These are phyloP conservation scores for Pseudopithomyces maydicus DNA, from an alignment of 2,329 filamentous ascomycete species.

Conservation along the genomic window DNA sequence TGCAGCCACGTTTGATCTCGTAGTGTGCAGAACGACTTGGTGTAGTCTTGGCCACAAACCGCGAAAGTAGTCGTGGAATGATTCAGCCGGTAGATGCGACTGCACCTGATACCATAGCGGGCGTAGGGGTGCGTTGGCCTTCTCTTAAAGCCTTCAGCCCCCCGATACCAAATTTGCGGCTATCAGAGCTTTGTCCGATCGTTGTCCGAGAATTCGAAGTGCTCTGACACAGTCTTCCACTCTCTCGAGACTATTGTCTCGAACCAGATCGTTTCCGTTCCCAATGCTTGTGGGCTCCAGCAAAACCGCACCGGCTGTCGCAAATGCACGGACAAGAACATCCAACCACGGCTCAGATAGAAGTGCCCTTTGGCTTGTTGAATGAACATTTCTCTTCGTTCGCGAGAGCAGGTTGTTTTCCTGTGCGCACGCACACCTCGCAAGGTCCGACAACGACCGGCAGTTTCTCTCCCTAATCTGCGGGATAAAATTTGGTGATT, in stretches of 20 bases:
- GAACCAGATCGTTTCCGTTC: conserved; percentile 7
- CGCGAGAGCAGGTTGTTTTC: conserved; percentile 31
- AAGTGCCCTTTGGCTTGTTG: conserved; percentile 60
- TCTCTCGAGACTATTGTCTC: conserved; percentile 40
- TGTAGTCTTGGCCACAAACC: background rate
- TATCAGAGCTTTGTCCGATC: conserved; percentile 58
- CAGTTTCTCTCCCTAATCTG: conserved; percentile 53
- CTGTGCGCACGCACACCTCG: conserved; percentile 50
- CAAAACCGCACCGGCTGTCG: conserved; percentile 51
- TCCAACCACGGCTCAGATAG: conserved; percentile 66
- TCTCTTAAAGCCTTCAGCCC: conserved; percentile 36
- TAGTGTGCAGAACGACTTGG: background rate
- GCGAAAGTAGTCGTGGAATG: background rate
- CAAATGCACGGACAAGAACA: conserved; percentile 59
- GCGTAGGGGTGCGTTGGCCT: conserved; percentile 27
- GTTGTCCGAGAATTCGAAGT: conserved; percentile 60
- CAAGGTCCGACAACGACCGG: conserved; percentile 55
- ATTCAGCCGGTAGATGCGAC: conserved; percentile 2
- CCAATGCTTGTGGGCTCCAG: conserved; percentile 43
- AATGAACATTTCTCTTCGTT: conserved; percentile 53
- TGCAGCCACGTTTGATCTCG: background rate
- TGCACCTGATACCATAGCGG: conserved; percentile 11
- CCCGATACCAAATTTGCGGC: conserved; percentile 46
- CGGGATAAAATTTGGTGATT: conserved; percentile 41
- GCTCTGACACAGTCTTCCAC: conserved; percentile 59